Conservation (phyloP, 352 stramenopile genomes). For the Globisporangium echinulatum region DNA sequence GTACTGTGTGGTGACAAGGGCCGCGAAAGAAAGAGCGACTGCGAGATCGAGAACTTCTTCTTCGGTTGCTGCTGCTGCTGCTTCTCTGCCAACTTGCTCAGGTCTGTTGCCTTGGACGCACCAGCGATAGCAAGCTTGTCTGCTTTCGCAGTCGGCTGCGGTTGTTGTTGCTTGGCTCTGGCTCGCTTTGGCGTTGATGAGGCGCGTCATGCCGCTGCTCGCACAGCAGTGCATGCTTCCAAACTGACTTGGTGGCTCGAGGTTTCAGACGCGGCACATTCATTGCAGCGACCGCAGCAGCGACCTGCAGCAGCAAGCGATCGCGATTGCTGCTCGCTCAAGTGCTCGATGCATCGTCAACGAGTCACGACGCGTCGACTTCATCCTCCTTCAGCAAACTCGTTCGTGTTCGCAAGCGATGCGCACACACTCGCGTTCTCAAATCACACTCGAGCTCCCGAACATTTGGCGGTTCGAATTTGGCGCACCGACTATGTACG, state of each 20-base stretch:
- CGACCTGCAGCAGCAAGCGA: no score
- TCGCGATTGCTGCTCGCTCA: no score
- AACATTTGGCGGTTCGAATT: neutral
- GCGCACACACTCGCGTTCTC: neutral
- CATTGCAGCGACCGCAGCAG: no score
- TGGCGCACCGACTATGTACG: neutral
- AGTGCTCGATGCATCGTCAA: no score
- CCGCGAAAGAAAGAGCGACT: slow-evolving; percentile 8
- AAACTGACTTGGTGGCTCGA: no score
- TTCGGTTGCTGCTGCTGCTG: neutral
- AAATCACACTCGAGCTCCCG: no score
- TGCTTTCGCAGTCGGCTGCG: neutral
- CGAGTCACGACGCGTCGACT: no score
- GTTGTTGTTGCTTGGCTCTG: neutral
- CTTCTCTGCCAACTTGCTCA: neutral
- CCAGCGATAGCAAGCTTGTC: slow-evolving; percentile 6
- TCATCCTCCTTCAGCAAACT: no score
- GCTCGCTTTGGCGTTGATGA: slow-evolving; percentile 5
- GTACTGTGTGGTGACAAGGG: slow-evolving; percentile 7
- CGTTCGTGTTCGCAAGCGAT: no score
- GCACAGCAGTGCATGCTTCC: slow-evolving; percentile 5
- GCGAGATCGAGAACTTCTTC: slow-evolving; percentile 2
- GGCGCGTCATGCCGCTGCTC: slow-evolving; percentile 6
- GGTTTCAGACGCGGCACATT: no score
- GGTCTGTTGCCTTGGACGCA: slow-evolving; percentile 3